Conservation (phyloP, 345 rosid genomes). For the Gossypium bickii region DNA sequence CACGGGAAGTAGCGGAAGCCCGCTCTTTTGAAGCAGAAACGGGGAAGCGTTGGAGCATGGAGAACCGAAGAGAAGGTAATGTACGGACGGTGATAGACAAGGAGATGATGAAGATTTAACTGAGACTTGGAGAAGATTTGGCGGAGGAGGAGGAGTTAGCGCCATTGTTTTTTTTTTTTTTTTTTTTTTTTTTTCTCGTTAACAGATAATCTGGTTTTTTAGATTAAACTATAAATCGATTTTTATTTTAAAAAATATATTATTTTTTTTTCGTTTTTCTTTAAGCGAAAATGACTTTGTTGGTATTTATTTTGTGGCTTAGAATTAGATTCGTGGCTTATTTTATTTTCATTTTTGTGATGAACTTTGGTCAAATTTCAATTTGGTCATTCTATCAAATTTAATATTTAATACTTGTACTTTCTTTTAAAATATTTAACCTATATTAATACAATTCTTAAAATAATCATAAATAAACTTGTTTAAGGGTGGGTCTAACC, state of each 20-base stretch:
- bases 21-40: conserved; percentile 27
- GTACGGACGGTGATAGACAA: conserved; percentile 29
- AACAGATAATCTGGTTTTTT: not conserved
- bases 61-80: conserved; percentile 38
- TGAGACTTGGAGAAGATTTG: conserved; percentile 31
- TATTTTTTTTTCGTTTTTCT: not conserved
- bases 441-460: too few relatives aligned
- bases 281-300: conserved; percentile 22
- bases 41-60: conserved; percentile 30
- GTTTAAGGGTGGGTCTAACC: too few relatives aligned
- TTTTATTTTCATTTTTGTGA: not conserved
- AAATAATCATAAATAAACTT: too few relatives aligned
- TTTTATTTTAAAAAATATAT: not conserved
- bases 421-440: too few relatives aligned
- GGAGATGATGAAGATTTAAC: conserved; percentile 31
- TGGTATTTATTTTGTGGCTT: conserved; percentile 28
- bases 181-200: conserved; percentile 14
- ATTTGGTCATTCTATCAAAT: too few relatives aligned
- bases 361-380: not conserved
- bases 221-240: not conserved
- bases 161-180: conserved; percentile 30
- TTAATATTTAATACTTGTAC: too few relatives aligned
- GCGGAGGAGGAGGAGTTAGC: conserved; percentile 32
- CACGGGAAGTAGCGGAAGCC: conserved; percentile 30
- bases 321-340: conserved; percentile 1